Conservation (phyloP, 78 protist genomes). For the Dictyostelium citrinum region DNA sequence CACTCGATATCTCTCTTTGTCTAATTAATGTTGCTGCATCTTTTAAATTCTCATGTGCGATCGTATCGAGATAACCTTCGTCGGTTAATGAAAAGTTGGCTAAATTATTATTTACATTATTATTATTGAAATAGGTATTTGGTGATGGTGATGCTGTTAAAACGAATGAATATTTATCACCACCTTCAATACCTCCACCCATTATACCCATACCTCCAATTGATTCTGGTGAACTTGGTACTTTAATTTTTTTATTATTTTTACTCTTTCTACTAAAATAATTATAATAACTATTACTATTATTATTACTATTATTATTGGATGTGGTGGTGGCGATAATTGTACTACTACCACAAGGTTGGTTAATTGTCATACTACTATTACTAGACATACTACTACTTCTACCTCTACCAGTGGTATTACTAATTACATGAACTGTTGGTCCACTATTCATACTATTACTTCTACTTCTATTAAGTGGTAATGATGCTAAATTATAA, state of each 20-base stretch:
- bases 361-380: neutral
- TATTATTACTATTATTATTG: neutral
- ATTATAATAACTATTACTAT: neutral
- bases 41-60: neutral
- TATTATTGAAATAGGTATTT: neutral
- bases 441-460: conserved; percentile 16
- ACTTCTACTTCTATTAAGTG: conserved; percentile 1
- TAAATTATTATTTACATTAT: neutral
- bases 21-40: neutral
- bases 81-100: neutral
- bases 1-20: neutral
- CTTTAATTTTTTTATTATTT: neutral
- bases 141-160: neutral
- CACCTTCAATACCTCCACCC: neutral
- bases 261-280: neutral
- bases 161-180: neutral
- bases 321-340: neutral
- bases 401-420: neutral
- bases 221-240: conserved; percentile 3
- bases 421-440: neutral
- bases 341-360: neutral
- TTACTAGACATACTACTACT: neutral
- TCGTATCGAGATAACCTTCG: neutral
- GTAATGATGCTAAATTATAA: neutral
- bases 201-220: neutral